Percentiles rank a stretch among this genome's conserved stretches.
Conservation (phyloP, 805 yeast species). For the Starmerella riodocensis region DNA sequence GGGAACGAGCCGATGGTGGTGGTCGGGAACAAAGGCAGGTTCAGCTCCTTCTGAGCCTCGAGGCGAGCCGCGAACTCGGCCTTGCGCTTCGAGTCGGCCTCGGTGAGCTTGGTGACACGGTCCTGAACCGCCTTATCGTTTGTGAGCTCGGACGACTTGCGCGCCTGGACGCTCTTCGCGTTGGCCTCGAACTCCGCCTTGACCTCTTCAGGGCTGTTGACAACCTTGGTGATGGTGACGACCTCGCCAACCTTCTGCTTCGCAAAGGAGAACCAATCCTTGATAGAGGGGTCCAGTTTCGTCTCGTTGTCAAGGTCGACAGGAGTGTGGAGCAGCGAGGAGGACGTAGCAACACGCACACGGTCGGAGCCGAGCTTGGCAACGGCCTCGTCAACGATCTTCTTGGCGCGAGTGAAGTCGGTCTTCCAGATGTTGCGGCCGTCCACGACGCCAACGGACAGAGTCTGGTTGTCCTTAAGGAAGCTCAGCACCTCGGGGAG, state of each 20-base stretch:
- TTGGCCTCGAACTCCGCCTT: conserved; percentile 68
- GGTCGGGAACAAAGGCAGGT: conserved; percentile 98
- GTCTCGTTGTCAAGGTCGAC: conserved; percentile 87
- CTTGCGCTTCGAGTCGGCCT: conserved; percentile 63
- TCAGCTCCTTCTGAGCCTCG: conserved; percentile 74
- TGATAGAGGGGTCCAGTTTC: conserved; percentile 80
- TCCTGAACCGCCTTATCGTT: conserved; percentile 81
- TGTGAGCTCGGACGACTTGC: conserved; percentile 77
- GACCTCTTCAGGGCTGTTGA: conserved; percentile 56
- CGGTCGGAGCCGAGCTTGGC: conserved; percentile 59
- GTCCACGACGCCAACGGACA: conserved; percentile 94
- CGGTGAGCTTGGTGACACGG: conserved; percentile 62
- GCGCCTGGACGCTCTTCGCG: conserved; percentile 71
- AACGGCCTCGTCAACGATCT: conserved; percentile 67
- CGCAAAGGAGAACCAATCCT: conserved; percentile 97
- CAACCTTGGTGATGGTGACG: conserved; percentile 78
- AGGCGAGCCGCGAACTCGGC: conserved; percentile 78
- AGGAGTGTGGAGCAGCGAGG: conserved; percentile 96
- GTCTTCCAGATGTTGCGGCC: conserved; percentile 99
- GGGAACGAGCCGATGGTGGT: conserved; percentile 99
- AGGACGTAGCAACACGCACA: conserved; percentile 84
- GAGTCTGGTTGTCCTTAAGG: conserved; percentile 54
- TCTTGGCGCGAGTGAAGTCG: conserved; percentile 78
- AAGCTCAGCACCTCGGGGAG: conserved; percentile 65
- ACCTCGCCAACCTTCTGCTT: conserved; percentile 91